Conservation (phyloP, 2,329 filamentous ascomycete species). For the Dothidotthia symphoricarpi region DNA sequence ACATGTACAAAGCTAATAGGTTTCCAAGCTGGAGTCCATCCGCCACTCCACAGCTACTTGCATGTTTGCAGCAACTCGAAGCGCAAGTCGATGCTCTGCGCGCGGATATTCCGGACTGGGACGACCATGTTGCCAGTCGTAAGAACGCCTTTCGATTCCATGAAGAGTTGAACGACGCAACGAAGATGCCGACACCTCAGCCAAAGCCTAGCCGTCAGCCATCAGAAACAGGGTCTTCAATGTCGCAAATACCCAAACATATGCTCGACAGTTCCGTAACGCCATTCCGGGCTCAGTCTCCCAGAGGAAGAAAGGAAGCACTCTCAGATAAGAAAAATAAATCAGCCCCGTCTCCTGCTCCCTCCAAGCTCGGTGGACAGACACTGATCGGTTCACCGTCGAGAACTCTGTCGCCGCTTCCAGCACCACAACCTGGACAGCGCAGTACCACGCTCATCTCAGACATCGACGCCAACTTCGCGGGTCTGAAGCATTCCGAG, state of each 20-base stretch:
- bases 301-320: constrained; percentile 38
- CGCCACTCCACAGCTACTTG: constrained; percentile 43
- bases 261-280: constrained; percentile 31
- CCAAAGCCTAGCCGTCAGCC: constrained; percentile 24
- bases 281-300: constrained; percentile 37
- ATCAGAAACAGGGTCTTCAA: constrained; percentile 37
- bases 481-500: constrained; percentile 30
- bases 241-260: constrained; percentile 39
- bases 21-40: constrained; percentile 39
- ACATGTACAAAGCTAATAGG: constrained; percentile 38
- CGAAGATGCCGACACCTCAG: constrained; percentile 31
- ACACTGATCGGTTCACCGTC: constrained; percentile 31
- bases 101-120: constrained; percentile 47
- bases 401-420: constrained; percentile 29
- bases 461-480: constrained; percentile 36
- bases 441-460: constrained; percentile 35
- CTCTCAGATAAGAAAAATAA: constrained; percentile 22
- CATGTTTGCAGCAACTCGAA: constrained; percentile 44
- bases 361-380: constrained; percentile 28
- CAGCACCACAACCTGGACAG: constrained; percentile 27
- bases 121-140: constrained; percentile 49
- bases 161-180: constrained; percentile 46
- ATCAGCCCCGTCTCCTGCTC: constrained; percentile 26
- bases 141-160: constrained; percentile 52
- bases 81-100: constrained; percentile 46